A percentile compares a stretch with the other conserved stretches of the same genome.
Conservation (phyloP, 139 green algal species). For the Coelastrella sp. region DNA sequence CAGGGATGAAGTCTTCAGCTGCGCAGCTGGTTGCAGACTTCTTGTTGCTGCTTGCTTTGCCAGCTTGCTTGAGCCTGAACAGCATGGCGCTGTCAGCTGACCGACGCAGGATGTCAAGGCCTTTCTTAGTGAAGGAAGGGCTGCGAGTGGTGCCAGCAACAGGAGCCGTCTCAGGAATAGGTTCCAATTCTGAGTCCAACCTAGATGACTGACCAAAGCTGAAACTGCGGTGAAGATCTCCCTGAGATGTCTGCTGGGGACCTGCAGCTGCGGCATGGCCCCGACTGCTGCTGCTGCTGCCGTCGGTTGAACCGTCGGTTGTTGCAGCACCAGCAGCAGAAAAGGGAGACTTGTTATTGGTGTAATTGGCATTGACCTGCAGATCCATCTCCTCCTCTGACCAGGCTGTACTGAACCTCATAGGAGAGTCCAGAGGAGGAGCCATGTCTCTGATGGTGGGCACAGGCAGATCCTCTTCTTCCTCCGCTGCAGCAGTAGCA, state of each 20-base stretch:
- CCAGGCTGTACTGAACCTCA: not conserved
- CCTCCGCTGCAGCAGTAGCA: not conserved
- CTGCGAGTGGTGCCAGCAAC: not conserved
- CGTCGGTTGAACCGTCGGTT: too few species aligned
- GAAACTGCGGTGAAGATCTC: not conserved
- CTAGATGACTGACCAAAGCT: not conserved
- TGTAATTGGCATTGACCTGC: not conserved
- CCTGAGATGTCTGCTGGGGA: not conserved
- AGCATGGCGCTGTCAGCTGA: not conserved
- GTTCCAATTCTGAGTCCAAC: not conserved
- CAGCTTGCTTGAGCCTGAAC: not conserved
- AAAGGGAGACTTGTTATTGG: not conserved
- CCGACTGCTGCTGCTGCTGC: not conserved
- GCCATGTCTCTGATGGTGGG: too few species aligned
- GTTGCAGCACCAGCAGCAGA: not conserved
- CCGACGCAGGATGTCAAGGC: not conserved
- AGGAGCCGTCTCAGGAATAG: not conserved
- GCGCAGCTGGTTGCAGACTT: not conserved
- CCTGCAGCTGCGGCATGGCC: too few species aligned
- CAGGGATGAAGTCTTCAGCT: not conserved
- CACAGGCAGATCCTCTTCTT: too few species aligned
- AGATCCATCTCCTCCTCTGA: too few species aligned
- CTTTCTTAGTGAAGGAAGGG: not conserved
- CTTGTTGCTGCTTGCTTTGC: not conserved
- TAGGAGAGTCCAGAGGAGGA: too few species aligned